These are phyloP conservation scores for Phlegmacium glaucopus DNA, from an alignment of 768 basidiomycete genomes.

Conservation along the genomic window DNA sequence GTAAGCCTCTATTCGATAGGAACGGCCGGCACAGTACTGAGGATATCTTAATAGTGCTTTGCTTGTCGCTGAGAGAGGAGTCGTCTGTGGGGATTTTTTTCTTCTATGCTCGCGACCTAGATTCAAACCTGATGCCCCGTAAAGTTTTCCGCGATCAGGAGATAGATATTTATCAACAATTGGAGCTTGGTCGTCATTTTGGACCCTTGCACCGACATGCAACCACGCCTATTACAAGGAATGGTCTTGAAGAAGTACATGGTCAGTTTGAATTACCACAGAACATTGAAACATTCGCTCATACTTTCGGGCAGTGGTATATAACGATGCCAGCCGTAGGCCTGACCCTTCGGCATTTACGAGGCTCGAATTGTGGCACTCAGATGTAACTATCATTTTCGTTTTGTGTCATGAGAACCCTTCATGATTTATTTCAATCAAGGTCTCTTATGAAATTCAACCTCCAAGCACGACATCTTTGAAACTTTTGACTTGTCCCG, in stretches of 20 bases:
- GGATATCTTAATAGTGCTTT: conserved; percentile 47
- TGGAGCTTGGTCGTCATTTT: conserved; percentile 68
- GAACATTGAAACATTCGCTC: neutral
- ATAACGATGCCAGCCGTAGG: conserved; percentile 60
- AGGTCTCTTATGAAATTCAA: conserved; percentile 75
- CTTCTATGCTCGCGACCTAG: neutral
- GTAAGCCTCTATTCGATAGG: conserved; percentile 34
- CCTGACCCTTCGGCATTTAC: conserved; percentile 65
- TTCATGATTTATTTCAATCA: too few species aligned
- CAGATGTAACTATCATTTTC: conserved; percentile 47
- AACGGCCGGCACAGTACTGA: neutral
- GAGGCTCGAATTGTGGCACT: conserved; percentile 77
- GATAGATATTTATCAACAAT: conserved; percentile 62
- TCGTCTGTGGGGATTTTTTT: conserved; percentile 54
- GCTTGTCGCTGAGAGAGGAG: conserved; percentile 71
- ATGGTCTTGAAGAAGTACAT: conserved; percentile 75
- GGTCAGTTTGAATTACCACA: conserved; percentile 29
- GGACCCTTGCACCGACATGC: conserved; percentile 83
- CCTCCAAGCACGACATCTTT: conserved; percentile 80
- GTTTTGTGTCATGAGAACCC: too few species aligned
- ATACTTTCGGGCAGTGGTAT: conserved; percentile 49
- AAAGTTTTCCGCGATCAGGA: conserved; percentile 77
- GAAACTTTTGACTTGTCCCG: conserved; percentile 67
- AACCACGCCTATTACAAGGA: conserved; percentile 73
- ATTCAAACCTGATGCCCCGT: neutral